Evolutionary conservation across 768 basidiomycete genomes (phyloP).

Genomic region (Kockovaella imperatae): DNA sequence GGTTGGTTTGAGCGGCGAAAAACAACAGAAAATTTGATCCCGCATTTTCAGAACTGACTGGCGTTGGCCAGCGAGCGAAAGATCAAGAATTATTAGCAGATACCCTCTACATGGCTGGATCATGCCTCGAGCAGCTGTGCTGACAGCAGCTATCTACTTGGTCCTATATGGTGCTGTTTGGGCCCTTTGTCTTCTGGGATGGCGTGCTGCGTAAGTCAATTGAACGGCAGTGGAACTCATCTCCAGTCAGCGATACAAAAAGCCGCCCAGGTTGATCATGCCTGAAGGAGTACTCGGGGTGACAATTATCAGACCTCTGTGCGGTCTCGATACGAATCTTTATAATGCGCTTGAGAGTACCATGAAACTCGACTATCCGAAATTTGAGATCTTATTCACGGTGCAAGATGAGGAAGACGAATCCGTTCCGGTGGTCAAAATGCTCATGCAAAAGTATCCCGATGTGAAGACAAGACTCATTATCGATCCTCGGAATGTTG

Average conservation of each 20-base stretch:
- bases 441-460: constrained; percentile 71
- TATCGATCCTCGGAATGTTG: constrained; percentile 70
- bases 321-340: constrained; percentile 89
- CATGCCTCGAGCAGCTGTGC: constrained; percentile 16
- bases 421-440: constrained; percentile 71
- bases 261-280: constrained; percentile 55
- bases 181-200: constrained; percentile 61
- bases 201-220: constrained; percentile 59
- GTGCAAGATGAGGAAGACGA: constrained; percentile 84
- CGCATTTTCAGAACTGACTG: background rate
- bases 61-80: background rate
- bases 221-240: background rate
- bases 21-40: no score
- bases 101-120: no score
- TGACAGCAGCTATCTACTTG: constrained; percentile 31
- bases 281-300: constrained; percentile 67
- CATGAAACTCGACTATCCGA: constrained; percentile 82
- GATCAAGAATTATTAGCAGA: background rate
- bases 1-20: background rate
- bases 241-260: constrained; percentile 56
- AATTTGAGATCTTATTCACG: constrained; percentile 83
- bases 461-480: constrained; percentile 45
- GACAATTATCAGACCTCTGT: constrained; percentile 85
- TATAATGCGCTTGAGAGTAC: constrained; percentile 94
- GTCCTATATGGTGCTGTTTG: constrained; percentile 57